phyloP scores from a whole-genome alignment of 768 basidiomycete genomes.

The Clavulina sp. region DNA sequence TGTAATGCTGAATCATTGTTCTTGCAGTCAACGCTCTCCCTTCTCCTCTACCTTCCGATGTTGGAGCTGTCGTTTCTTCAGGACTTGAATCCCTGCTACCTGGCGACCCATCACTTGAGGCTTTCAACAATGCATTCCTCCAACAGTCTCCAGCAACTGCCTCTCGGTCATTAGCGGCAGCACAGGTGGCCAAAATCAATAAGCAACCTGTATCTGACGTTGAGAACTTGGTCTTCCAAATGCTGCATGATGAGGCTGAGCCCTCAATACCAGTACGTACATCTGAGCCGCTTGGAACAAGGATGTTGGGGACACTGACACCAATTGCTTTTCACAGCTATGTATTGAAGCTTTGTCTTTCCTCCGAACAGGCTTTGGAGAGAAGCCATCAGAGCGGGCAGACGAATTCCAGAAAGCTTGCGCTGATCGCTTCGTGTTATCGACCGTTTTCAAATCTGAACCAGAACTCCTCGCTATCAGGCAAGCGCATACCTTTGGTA shows the following conservation, averaged over 20 bases:
- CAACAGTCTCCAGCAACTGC: conserved; percentile 39
- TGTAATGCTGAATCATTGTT: conserved; percentile 20
- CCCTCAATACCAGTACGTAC: conserved; percentile 32
- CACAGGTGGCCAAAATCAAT: conserved; percentile 33
- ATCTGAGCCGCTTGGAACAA: not conserved
- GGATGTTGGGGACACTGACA: not conserved
- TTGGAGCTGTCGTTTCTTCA: conserved; percentile 21
- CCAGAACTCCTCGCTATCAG: too few relatives aligned
- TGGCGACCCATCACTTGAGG: conserved; percentile 36
- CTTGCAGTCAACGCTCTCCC: conserved; percentile 29
- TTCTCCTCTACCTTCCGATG: conserved; percentile 30
- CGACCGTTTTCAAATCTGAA: conserved; percentile 45
- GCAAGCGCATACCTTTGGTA: too few relatives aligned
- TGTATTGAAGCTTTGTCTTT: conserved; percentile 31
- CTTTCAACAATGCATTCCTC: conserved; percentile 59
- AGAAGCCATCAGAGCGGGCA: conserved; percentile 34
- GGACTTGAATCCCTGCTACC: conserved; percentile 37
- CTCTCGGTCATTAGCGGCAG: conserved; percentile 41
- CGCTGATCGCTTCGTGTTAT: conserved; percentile 35
- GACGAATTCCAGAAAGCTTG: conserved; percentile 47
- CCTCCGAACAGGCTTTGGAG: conserved; percentile 27
- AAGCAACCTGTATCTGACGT: conserved; percentile 33
- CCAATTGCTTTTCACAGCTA: not conserved
- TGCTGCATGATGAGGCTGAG: conserved; percentile 26
- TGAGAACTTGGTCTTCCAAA: conserved; percentile 37